phyloP scores from a whole-genome alignment of 2,329 filamentous ascomycete species.

The Sphaerulina musiva region DNA sequence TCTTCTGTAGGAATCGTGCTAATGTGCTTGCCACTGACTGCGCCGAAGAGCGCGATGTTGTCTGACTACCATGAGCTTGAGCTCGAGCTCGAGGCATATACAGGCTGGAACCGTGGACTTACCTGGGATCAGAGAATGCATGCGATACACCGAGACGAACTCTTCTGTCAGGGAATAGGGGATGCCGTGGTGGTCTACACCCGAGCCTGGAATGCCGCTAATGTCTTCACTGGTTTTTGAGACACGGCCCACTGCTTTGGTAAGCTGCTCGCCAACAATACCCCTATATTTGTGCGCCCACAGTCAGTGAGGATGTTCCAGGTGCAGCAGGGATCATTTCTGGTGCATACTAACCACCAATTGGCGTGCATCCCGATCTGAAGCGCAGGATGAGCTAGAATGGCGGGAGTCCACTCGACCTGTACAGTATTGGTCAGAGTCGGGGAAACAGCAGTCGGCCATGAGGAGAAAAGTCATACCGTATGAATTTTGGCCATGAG shows the following conservation, averaged over 20 bases:
- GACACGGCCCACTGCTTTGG: conserved; percentile 39
- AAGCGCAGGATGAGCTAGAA: conserved; percentile 39
- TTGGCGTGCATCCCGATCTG: conserved; percentile 43
- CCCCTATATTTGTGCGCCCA: not conserved
- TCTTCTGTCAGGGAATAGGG: conserved; percentile 42
- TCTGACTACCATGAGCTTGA: conserved; percentile 7
- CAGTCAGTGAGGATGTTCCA: not conserved
- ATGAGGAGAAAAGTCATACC: conserved; percentile 33
- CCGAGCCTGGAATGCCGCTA: conserved; percentile 38
- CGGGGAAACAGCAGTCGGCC: conserved; percentile 41
- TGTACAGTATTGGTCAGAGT: too few relatives aligned
- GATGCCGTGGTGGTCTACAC: conserved; percentile 34
- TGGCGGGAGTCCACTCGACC: too few relatives aligned
- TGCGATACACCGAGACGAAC: conserved; percentile 42
- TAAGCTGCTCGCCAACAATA: conserved; percentile 25
- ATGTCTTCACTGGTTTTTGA: conserved; percentile 33
- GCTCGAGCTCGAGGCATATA: not conserved
- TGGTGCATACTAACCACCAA: conserved; percentile 29
- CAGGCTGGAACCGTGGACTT: not conserved
- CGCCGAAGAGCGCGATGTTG: conserved; percentile 35
- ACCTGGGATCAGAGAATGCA: conserved; percentile 37
- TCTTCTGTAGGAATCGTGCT: conserved; percentile 30
- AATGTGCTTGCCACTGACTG: conserved; percentile 26
- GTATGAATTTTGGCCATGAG: conserved; percentile 49
- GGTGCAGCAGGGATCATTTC: not conserved